A percentile compares a stretch with the other conserved stretches of the same genome.
These are phyloP conservation scores for Fusarium chlamydosporum DNA, from an alignment of 2,329 filamentous ascomycete species.

Conservation along the genomic window DNA sequence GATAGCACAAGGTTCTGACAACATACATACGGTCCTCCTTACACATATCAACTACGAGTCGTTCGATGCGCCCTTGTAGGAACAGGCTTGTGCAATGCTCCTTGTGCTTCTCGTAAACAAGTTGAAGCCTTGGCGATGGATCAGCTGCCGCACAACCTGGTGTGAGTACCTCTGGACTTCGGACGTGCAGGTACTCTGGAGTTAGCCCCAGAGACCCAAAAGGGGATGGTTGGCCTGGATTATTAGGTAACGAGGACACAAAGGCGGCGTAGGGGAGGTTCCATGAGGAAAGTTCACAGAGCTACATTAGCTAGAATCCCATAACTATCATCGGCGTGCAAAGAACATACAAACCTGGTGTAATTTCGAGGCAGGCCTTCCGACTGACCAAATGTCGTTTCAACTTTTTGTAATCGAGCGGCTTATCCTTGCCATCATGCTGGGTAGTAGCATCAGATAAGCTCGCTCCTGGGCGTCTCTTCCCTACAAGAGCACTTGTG, in stretches of 20 bases:
- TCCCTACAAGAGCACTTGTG: not conserved
- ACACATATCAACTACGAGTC: constrained; percentile 16
- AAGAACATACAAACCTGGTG: not conserved
- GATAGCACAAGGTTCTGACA: accelerated
- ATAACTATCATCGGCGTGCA: too few species aligned
- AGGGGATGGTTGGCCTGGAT: constrained; percentile 12
- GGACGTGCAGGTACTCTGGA: constrained; percentile 24
- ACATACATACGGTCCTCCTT: constrained; percentile 26
- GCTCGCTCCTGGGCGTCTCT: too few species aligned
- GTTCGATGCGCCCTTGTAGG: constrained; percentile 12
- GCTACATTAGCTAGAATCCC: accelerated
- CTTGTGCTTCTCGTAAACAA: constrained; percentile 16
- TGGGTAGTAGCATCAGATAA: too few species aligned
- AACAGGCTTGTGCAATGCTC: constrained; percentile 18
- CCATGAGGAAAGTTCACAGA: constrained; percentile 15
- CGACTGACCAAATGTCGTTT: too few species aligned
- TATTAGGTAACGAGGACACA: not conserved
- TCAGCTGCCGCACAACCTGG: not conserved
- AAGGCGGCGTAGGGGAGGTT: constrained; percentile 32
- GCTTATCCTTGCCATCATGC: too few species aligned
- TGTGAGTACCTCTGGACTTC: constrained; percentile 1
- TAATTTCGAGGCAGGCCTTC: not conserved
- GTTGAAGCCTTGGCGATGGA: constrained; percentile 28
- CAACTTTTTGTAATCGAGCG: too few species aligned
- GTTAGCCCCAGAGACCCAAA: constrained; percentile 4